These are phyloP conservation scores for Sphagnum tenellum DNA, from an alignment of 225 moss, liverwort and hornwort species.

Conservation along the genomic window DNA sequence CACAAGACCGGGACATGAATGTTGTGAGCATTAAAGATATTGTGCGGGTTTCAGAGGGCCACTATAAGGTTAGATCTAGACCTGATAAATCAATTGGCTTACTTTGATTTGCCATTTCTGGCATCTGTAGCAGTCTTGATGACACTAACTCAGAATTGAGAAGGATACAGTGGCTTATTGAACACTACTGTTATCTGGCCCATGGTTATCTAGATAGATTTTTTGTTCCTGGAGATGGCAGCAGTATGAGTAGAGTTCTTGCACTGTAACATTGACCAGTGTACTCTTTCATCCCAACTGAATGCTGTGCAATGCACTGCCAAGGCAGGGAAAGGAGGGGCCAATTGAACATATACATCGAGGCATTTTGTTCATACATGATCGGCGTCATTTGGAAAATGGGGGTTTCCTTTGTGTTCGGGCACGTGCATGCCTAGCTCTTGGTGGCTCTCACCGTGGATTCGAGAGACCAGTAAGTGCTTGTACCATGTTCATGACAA, in stretches of 20 bases:
- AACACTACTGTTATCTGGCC: too few species aligned
- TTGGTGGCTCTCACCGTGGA: slow-evolving; percentile 78
- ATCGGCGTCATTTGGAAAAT: slow-evolving; percentile 96
- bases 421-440: slow-evolving; percentile 69
- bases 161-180: too few species aligned
- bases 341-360: slow-evolving; percentile 90
- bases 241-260: too few species aligned
- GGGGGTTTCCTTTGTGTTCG: slow-evolving; percentile 85
- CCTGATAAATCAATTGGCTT: too few species aligned
- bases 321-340: slow-evolving; percentile 85
- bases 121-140: too few species aligned
- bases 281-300: too few species aligned
- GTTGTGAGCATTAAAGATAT: slow-evolving; percentile 67
- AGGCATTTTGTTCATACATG: slow-evolving; percentile 82
- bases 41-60: slow-evolving; percentile 80
- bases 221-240: too few species aligned
- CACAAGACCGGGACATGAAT: slow-evolving; percentile 73
- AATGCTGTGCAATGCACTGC: too few species aligned
- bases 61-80: slow-evolving; percentile 33
- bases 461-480: slow-evolving; percentile 48
- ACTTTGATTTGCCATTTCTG: too few species aligned
- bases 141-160: too few species aligned
- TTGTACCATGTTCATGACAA: not conserved
- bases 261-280: too few species aligned
- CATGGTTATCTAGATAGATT: too few species aligned